phyloP scores from a whole-genome alignment of 441 rosid genomes.

The Adansonia grandidieri region DNA sequence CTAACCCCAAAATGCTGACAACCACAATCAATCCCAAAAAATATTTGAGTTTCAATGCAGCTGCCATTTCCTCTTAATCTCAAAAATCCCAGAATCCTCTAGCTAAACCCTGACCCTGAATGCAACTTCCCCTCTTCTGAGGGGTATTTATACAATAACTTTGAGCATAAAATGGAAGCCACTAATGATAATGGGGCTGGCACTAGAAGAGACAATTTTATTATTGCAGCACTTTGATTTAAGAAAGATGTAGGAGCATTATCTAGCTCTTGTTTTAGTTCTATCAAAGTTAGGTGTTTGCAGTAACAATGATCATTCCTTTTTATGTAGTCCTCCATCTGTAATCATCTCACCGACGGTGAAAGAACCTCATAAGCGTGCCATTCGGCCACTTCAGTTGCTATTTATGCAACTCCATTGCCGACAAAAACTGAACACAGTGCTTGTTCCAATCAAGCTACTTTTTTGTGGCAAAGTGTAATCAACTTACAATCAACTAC shows the following conservation, averaged over 20 bases:
- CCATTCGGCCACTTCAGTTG: constrained; percentile 22
- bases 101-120: constrained; percentile 9
- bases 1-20: constrained; percentile 21
- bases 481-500: constrained; percentile 6
- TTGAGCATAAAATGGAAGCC: constrained; percentile 25
- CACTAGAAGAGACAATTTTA: constrained; percentile 33
- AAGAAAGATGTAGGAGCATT: background rate
- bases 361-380: constrained; percentile 14
- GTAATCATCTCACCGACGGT: constrained; percentile 21
- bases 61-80: constrained; percentile 34
- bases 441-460: constrained; percentile 27
- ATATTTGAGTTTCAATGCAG: constrained; percentile 38
- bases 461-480: constrained; percentile 27
- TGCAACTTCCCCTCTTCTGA: background rate
- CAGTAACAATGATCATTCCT: background rate
- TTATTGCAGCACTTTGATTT: constrained; percentile 28
- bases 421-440: background rate
- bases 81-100: background rate
- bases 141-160: constrained; percentile 35
- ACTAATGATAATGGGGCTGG: constrained; percentile 39
- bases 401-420: constrained; percentile 28
- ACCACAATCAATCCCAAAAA: constrained; percentile 41
- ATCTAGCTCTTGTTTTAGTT: background rate
- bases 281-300: constrained; percentile 12
- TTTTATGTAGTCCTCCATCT: constrained; percentile 24